phyloP scores from a whole-genome alignment of 805 yeast genomes.

The Candida namnaoensis region DNA sequence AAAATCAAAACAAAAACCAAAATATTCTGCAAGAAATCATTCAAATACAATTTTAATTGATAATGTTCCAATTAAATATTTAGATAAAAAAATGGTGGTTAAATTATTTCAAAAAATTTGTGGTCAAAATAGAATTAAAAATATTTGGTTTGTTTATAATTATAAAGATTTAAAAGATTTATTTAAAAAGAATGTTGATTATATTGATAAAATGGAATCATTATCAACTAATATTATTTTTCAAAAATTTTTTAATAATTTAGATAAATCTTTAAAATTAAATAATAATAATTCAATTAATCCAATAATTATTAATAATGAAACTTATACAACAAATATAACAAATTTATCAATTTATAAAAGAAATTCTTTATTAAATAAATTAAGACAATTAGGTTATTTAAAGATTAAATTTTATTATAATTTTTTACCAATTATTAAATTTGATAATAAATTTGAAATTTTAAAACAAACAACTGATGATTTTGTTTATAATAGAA shows the following conservation, averaged over 20 bases:
- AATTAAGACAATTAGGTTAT: not conserved
- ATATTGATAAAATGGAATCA: conserved; percentile 28
- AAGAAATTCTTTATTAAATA: not conserved
- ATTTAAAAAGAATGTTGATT: conserved; percentile 19
- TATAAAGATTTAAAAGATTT: conserved; percentile 26
- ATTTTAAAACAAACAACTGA: not conserved
- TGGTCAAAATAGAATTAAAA: conserved; percentile 46
- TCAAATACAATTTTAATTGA: conserved; percentile 31
- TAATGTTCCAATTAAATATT: conserved; percentile 30
- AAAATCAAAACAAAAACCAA: conserved; percentile 6
- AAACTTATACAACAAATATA: too few relatives aligned
- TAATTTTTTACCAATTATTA: conserved; percentile 2
- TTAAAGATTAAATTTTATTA: conserved; percentile 6
- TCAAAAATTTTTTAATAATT: conserved; percentile 4
- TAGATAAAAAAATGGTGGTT: conserved; percentile 12
- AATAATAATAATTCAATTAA: too few relatives aligned
- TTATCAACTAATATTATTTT: conserved; percentile 26
- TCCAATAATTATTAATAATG: too few relatives aligned
- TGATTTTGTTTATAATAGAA: conserved; percentile 4
- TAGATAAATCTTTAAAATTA: not conserved
- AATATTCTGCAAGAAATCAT: conserved; percentile 13
- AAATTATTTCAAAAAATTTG: conserved; percentile 16
- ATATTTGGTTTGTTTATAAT: conserved; percentile 52
- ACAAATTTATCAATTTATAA: not conserved
- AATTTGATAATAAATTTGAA: not conserved